These are phyloP conservation scores for Cyberlindnera sargentensis DNA, from an alignment of 805 yeast genomes.

Conservation along the genomic window DNA sequence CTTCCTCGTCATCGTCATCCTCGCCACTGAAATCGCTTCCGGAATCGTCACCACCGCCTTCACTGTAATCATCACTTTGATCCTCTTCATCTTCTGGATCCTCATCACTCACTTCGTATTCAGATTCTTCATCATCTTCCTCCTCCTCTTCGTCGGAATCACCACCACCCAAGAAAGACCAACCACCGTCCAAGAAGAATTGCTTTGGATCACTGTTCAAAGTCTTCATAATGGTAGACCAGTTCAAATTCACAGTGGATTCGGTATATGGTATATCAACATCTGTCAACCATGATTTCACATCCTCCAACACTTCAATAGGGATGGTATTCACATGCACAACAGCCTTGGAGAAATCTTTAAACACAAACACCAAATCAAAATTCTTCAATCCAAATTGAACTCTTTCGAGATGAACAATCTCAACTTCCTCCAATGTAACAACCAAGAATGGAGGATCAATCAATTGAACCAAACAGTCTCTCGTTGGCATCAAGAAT, in stretches of 20 bases:
- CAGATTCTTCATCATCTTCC: conserved; percentile 63
- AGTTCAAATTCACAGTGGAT: conserved; percentile 92
- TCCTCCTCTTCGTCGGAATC: conserved; percentile 68
- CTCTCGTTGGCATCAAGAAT: conserved; percentile 93
- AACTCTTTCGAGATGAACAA: conserved; percentile 94
- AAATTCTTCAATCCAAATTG: conserved; percentile 95
- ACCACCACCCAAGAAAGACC: conserved; percentile 88
- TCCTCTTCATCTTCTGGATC: conserved; percentile 37
- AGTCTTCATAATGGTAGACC: conserved; percentile 94
- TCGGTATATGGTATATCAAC: conserved; percentile 94
- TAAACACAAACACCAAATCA: conserved; percentile 93
- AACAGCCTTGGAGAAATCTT: conserved; percentile 82
- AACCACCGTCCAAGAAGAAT: conserved; percentile 91
- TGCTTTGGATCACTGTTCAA: conserved; percentile 88
- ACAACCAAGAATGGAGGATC: conserved; percentile 95
- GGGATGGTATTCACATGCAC: conserved; percentile 94
- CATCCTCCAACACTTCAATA: conserved; percentile 82
- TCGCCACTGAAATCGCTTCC: conserved; percentile 30
- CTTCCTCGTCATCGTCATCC: conserved; percentile 33
- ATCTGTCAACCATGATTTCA: conserved; percentile 95
- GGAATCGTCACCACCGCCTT: conserved; percentile 27
- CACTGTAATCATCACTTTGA: conserved; percentile 29
- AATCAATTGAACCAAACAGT: conserved; percentile 86
- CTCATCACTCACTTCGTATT: conserved; percentile 37
- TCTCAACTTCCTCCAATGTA: conserved; percentile 84